Evolutionary conservation across 192 early-diverging fungal genomes (phyloP).

Genomic region (Mortierella hygrophila): DNA sequence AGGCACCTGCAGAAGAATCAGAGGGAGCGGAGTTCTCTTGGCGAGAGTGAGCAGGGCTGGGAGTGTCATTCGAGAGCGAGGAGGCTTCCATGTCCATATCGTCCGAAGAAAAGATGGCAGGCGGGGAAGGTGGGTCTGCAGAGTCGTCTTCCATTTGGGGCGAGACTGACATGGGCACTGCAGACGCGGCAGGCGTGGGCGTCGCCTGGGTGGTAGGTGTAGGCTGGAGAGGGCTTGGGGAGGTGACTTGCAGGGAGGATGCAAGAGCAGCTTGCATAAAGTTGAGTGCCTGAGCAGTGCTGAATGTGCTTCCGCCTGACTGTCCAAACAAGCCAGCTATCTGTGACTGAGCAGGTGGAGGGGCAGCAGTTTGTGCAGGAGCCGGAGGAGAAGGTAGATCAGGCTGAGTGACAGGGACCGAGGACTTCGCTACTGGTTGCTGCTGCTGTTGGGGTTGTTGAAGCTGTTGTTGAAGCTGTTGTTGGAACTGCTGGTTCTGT

Average conservation of each 20-base stretch:
- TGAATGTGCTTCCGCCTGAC: slow-evolving; percentile 8
- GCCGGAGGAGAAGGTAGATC: not conserved
- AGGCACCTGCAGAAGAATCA: not conserved
- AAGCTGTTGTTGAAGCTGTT: slow-evolving; percentile 2
- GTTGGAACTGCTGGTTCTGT: slow-evolving; percentile 15
- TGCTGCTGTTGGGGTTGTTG: not conserved
- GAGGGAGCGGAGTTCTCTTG: not conserved
- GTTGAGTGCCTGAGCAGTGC: slow-evolving; percentile 21
- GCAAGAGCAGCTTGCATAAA: slow-evolving; percentile 41
- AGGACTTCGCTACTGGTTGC: not conserved
- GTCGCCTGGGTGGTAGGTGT: not conserved
- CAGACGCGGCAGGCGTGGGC: not conserved
- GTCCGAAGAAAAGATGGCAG: slow-evolving; percentile 47
- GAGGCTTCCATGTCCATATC: slow-evolving; percentile 53
- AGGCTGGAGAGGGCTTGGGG: slow-evolving; percentile 5
- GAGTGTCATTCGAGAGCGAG: slow-evolving; percentile 28
- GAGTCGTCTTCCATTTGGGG: slow-evolving; percentile 36
- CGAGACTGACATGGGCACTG: slow-evolving; percentile 16
- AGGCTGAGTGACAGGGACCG: not conserved
- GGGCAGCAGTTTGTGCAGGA: too few species aligned
- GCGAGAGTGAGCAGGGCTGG: slow-evolving; percentile 6
- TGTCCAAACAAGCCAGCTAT: not conserved
- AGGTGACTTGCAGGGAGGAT: slow-evolving; percentile 18
- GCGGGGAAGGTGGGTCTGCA: slow-evolving; percentile 46
- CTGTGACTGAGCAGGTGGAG: too few species aligned